A percentile compares a stretch with the other conserved stretches of the same genome.
Conservation (phyloP, 139 green algal genomes). For the Auxenochlorella protothecoides region DNA sequence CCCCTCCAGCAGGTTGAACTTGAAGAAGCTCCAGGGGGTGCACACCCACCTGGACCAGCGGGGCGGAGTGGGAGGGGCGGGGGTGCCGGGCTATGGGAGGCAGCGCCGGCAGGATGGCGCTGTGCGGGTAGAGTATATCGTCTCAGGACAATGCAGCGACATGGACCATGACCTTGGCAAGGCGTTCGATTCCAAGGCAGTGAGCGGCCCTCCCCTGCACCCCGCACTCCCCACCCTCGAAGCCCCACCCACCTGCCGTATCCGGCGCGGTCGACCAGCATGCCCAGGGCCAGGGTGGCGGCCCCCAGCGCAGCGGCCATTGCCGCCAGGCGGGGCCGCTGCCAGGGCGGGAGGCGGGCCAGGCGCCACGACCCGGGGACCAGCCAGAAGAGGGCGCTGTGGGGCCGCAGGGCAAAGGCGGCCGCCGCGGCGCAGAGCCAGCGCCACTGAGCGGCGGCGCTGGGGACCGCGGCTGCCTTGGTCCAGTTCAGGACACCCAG, state of each 20-base stretch:
- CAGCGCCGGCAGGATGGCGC: too few species aligned
- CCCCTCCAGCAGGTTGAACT: constrained; percentile 54
- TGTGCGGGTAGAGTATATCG: too few species aligned
- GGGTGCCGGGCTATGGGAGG: too few species aligned
- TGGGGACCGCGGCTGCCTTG: not conserved
- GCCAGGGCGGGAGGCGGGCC: too few species aligned
- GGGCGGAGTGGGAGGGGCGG: not conserved
- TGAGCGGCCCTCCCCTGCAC: too few species aligned
- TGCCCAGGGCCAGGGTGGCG: not conserved
- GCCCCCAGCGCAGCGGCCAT: constrained; percentile 8
- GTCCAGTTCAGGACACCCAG: constrained; percentile 31
- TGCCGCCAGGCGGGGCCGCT: not conserved
- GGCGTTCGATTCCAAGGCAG: too few species aligned
- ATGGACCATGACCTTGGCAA: too few species aligned
- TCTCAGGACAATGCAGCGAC: too few species aligned
- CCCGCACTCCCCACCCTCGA: too few species aligned
- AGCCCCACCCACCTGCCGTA: constrained; percentile 23
- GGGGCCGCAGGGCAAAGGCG: constrained; percentile 24
- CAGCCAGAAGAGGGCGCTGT: constrained; percentile 32
- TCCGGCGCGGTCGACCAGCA: constrained; percentile 9
- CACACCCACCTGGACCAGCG: constrained; percentile 29
- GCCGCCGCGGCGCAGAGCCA: constrained; percentile 25
- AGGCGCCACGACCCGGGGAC: constrained; percentile 10
- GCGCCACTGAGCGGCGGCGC: constrained; percentile 1
- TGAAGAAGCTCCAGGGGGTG: constrained; percentile 50